Base-by-base conservation (phyloP, 2,329 filamentous ascomycete species). In the Albifimbria verrucaria region DNA sequence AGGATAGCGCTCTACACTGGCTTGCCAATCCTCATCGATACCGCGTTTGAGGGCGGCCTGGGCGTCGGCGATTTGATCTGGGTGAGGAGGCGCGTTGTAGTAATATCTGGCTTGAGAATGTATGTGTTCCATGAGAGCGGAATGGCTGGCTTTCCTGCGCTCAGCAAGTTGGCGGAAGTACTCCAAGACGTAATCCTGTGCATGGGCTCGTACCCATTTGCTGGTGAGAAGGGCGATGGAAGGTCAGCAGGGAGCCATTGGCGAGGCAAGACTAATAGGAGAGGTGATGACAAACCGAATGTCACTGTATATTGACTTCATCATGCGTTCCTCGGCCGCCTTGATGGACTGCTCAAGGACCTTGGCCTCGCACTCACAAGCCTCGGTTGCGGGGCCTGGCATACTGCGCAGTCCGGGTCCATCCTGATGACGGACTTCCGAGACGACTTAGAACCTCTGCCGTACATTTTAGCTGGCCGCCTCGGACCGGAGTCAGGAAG, bases 1-100 rank as follows among this genome's bases (percentile, higher is more conserved):
- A 4, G 89, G 89, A 62, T 92, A 93, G 51, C 85, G 80, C 62
- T 90, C 82, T 39, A 92, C 88, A 47, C 85, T 87, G 25, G 82
- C 78, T 62, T 86, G 82, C 89, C 89, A 93, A 72, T 92, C 89
- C 56, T 89, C 85, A 62, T 92, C 88, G 62, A 92, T 88, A 55
- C 87, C 88, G 48, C 83, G 80, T 70, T 90, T 90, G 55, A 90
- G 77, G 48, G 80, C 77, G 17, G 77, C 77, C 63, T 90, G 81
- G 22, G 87, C 88, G 52, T 81, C 78, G 39, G 79, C 74, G 50
- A 91, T 80, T 64, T 90, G 80, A 57, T 72, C 77, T 23, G 82
- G 83, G 55, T 86, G 81, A 23, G 83, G 83, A 22, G 76, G 77
- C 2, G 76, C 70, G 56, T 80, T 73, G 63, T 83, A 86, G 68